phyloP scores from a whole-genome alignment of 2,329 filamentous ascomycete genomes.

The Plectosphaerella sp. region DNA sequence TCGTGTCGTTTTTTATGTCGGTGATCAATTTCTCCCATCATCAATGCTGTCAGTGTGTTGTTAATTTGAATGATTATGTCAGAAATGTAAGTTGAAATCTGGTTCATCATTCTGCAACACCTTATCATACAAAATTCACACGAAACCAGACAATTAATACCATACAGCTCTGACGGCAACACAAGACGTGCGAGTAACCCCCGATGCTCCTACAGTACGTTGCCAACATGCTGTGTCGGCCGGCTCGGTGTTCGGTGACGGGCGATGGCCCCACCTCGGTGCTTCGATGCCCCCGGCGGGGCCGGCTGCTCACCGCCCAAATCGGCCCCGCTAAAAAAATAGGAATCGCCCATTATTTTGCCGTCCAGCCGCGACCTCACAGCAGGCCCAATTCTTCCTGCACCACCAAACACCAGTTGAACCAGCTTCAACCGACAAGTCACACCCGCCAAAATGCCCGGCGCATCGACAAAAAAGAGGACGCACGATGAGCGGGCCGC shows the following conservation, averaged over 20 bases:
- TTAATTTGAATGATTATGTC: too few relatives aligned
- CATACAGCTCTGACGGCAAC: too few relatives aligned
- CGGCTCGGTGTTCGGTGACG: not conserved
- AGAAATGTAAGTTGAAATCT: too few relatives aligned
- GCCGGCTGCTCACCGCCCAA: not conserved
- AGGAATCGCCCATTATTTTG: not conserved
- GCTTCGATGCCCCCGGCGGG: not conserved
- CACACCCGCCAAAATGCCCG: slow-evolving; percentile 18
- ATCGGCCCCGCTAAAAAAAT: slow-evolving; percentile 1
- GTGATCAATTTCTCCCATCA: too few relatives aligned
- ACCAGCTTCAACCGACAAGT: not conserved
- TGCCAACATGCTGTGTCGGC: too few relatives aligned
- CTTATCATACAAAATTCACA: too few relatives aligned
- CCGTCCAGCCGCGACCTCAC: not conserved
- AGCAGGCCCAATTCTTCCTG: not conserved
- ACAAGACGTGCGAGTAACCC: too few relatives aligned
- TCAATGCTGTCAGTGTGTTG: too few relatives aligned
- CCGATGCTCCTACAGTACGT: too few relatives aligned
- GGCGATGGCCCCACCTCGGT: not conserved
- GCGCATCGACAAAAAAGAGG: slow-evolving; percentile 24
- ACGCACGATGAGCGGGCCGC: slow-evolving; percentile 24
- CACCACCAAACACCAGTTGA: not conserved
- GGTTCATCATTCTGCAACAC: too few relatives aligned
- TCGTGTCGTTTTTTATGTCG: too few relatives aligned
- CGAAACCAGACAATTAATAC: too few relatives aligned